phyloP scores from a whole-genome alignment of 2,329 filamentous ascomycete species.

The Apiospora aurea region DNA sequence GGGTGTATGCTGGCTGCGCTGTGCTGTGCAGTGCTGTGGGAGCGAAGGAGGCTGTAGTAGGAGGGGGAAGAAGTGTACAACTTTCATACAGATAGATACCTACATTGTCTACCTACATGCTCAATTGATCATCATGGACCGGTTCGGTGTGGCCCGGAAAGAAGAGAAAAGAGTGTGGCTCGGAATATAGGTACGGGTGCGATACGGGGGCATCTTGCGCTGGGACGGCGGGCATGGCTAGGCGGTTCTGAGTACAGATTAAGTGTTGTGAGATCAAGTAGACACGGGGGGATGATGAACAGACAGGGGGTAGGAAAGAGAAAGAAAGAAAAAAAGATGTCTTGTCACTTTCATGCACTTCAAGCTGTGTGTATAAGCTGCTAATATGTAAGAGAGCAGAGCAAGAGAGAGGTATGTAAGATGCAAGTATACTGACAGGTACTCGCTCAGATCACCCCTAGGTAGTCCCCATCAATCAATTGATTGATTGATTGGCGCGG shows the following conservation, averaged over 20 bases:
- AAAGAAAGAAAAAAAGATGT: not conserved
- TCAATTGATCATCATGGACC: not conserved
- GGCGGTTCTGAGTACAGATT: conserved; percentile 11
- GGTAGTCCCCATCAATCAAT: not conserved
- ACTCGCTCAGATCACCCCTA: conserved; percentile 1
- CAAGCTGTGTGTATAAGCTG: conserved; percentile 1
- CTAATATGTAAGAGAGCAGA: not conserved
- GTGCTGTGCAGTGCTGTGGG: not conserved
- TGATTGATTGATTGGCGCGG: not conserved
- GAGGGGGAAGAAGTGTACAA: not conserved
- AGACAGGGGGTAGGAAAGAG: not conserved
- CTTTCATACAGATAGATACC: not conserved
- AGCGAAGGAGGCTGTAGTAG: conserved; percentile 3
- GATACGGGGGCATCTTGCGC: not conserved
- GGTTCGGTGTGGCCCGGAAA: not conserved
- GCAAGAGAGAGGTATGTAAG: not conserved
- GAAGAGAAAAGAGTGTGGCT: conserved; percentile 2
- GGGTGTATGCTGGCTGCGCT: not conserved
- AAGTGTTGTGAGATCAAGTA: conserved; percentile 17
- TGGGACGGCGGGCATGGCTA: not conserved
- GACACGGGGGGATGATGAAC: not conserved
- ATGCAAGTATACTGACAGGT: not conserved
- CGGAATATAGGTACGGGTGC: not conserved
- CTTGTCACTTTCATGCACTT: conserved; percentile 10
- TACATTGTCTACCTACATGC: not conserved